phyloP scores from a whole-genome alignment of 768 basidiomycete species.

The Inosperma sp. region DNA sequence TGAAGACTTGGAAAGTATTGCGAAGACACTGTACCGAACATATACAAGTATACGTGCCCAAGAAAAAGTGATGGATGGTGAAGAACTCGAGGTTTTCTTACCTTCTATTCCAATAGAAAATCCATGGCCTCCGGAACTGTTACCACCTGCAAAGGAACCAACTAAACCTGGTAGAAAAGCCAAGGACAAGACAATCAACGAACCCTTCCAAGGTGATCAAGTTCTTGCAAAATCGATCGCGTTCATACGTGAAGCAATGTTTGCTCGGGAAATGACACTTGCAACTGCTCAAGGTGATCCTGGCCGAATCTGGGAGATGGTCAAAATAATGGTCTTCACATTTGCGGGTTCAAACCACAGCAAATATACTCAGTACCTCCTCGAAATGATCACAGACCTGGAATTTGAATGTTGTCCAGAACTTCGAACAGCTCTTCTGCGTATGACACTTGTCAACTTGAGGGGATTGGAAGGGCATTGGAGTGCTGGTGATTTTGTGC shows the following conservation, averaged over 20 bases:
- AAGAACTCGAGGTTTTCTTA: too few relatives aligned
- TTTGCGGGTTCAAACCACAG: constrained; percentile 27
- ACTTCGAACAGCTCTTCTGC: constrained; percentile 20
- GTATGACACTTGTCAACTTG: constrained; percentile 28
- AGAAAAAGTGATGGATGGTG: neutral
- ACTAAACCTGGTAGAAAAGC: neutral
- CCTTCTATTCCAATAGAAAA: neutral
- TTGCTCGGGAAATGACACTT: constrained; percentile 25
- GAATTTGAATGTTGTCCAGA: constrained; percentile 27
- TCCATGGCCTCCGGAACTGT: neutral
- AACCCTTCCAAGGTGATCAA: constrained; percentile 17
- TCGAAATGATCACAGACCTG: constrained; percentile 28
- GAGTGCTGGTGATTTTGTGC: constrained; percentile 27
- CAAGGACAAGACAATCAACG: neutral
- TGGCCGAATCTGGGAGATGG: constrained; percentile 27
- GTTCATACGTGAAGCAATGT: constrained; percentile 22
- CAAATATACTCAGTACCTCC: constrained; percentile 30
- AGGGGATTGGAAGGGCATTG: constrained; percentile 23
- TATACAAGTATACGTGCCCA: constrained; percentile 7
- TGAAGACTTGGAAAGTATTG: constrained; percentile 17
- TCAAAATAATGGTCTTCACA: constrained; percentile 24
- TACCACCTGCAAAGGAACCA: neutral
- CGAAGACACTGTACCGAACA: constrained; percentile 11
- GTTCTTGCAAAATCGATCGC: constrained; percentile 23
- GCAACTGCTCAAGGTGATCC: constrained; percentile 31